phyloP scores from a whole-genome alignment of 2,329 filamentous ascomycete genomes.

The Coniochaeta prunicola region DNA sequence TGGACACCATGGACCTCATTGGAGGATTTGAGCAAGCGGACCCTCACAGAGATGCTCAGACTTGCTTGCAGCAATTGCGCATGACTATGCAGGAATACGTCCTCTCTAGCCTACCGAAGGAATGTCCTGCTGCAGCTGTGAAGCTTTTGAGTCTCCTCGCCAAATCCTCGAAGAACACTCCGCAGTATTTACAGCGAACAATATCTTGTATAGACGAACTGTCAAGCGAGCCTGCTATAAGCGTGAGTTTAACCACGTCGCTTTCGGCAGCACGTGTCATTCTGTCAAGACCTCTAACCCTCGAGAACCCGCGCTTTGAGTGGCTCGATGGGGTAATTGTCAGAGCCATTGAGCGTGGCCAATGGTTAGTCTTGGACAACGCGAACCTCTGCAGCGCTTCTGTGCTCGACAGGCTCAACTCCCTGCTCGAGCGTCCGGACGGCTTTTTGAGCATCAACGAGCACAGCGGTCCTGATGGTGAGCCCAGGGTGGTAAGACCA shows the following conservation, averaged over 20 bases:
- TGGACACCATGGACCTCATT: slow-evolving; percentile 94
- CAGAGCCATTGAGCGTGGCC: slow-evolving; percentile 74
- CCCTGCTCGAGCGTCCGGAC: slow-evolving; percentile 75
- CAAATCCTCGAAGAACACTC: slow-evolving; percentile 26
- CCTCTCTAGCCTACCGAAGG: slow-evolving; percentile 38
- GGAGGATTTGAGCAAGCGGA: slow-evolving; percentile 96
- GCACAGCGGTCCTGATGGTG: slow-evolving; percentile 75
- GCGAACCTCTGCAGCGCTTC: slow-evolving; percentile 95
- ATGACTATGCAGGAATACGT: slow-evolving; percentile 39
- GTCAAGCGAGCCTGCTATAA: slow-evolving; percentile 30
- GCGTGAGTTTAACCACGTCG: slow-evolving; percentile 37
- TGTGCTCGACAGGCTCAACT: slow-evolving; percentile 90
- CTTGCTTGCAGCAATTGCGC: slow-evolving; percentile 37
- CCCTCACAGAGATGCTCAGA: slow-evolving; percentile 62
- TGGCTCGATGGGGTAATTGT: slow-evolving; percentile 94
- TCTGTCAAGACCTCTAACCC: slow-evolving; percentile 43
- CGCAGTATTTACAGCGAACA: slow-evolving; percentile 28
- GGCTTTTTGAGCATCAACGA: slow-evolving; percentile 89
- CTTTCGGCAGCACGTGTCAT: slow-evolving; percentile 42
- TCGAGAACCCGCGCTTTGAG: slow-evolving; percentile 78
- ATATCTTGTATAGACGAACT: slow-evolving; percentile 30
- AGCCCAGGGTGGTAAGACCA: slow-evolving; percentile 70
- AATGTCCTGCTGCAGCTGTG: slow-evolving; percentile 38
- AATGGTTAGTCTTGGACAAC: slow-evolving; percentile 94
- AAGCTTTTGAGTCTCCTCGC: slow-evolving; percentile 44